Conservation (phyloP, 1,284 basidiomycete species). For the Cystobasidium pallidum region DNA sequence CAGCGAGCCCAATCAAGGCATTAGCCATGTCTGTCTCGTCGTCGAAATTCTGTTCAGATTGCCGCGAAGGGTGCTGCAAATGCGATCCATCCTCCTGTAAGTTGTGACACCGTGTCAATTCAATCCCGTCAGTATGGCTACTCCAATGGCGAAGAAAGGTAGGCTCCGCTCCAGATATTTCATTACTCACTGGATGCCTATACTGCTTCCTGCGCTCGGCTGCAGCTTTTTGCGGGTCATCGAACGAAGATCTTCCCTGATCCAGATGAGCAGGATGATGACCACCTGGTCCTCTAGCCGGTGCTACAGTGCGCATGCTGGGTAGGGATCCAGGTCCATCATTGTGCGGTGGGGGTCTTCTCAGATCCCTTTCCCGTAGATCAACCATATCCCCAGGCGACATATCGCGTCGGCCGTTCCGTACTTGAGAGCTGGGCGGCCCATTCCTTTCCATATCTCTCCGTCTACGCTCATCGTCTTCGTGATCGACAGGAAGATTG, state of each 20-base stretch:
- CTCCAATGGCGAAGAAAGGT: too few relatives aligned
- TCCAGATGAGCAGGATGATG: background rate
- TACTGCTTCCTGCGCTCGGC: background rate
- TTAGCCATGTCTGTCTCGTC: conserved; percentile 43
- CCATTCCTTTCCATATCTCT: conserved; percentile 4
- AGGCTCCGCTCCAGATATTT: background rate
- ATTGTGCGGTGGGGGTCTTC: background rate
- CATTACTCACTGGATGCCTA: background rate
- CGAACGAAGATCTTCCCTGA: background rate
- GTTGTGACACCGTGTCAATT: background rate
- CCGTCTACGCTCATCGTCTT: conserved; percentile 7
- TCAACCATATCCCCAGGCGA: conserved; percentile 4
- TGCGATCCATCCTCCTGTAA: background rate
- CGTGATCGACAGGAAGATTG: background rate
- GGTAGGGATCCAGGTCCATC: conserved; percentile 11
- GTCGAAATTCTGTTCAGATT: conserved; percentile 21
- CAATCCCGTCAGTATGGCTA: background rate
- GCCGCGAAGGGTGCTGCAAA: background rate
- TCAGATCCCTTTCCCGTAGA: background rate
- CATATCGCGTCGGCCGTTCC: background rate
- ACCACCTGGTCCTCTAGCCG: conserved; percentile 2
- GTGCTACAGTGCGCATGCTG: background rate
- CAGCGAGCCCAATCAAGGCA: conserved; percentile 41
- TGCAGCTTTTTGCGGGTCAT: conserved; percentile 1
- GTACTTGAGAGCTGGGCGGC: background rate